Percentiles rank a stretch among this genome's conserved stretches.
Evolutionary conservation across 179 eudicot genomes (phyloP).

Genomic region (Amaranthus tricolor): DNA sequence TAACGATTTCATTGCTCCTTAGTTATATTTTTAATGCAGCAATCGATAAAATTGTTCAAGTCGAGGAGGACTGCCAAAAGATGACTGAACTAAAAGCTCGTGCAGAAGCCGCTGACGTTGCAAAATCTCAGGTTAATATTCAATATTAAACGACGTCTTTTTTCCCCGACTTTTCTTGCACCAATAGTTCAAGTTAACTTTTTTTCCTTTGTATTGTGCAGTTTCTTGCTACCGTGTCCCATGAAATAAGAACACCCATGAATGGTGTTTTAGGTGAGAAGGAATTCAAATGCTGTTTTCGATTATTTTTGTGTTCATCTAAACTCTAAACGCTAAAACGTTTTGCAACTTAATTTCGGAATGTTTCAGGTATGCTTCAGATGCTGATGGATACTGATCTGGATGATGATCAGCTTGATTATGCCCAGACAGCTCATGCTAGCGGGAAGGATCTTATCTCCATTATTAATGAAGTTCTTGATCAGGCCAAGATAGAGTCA

Average conservation of each 20-base stretch:
- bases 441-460: conserved; percentile 83
- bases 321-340: background rate
- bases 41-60: conserved; percentile 55
- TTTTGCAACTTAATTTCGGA: conserved; percentile 7
- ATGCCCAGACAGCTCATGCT: conserved; percentile 79
- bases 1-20: conserved; percentile 60
- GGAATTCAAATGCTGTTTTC: background rate
- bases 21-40: conserved; percentile 65
- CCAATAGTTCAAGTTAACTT: background rate
- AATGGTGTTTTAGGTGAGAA: conserved; percentile 87
- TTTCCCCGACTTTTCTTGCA: too few species aligned
- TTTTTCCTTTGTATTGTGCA: conserved; percentile 34
- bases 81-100: conserved; percentile 76
- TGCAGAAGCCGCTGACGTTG: conserved; percentile 96
- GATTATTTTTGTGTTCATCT: background rate
- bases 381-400: conserved; percentile 91
- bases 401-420: conserved; percentile 67
- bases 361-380: conserved; percentile 82
- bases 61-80: conserved; percentile 51
- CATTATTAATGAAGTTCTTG: conserved; percentile 85
- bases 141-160: background rate
- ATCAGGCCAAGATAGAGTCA: conserved; percentile 97
- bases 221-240: conserved; percentile 99
- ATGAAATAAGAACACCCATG: conserved; percentile 98
- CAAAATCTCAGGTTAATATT: conserved; percentile 75